phyloP scores from a whole-genome alignment of 2,329 filamentous ascomycete genomes.

The Dothistroma septosporum region DNA sequence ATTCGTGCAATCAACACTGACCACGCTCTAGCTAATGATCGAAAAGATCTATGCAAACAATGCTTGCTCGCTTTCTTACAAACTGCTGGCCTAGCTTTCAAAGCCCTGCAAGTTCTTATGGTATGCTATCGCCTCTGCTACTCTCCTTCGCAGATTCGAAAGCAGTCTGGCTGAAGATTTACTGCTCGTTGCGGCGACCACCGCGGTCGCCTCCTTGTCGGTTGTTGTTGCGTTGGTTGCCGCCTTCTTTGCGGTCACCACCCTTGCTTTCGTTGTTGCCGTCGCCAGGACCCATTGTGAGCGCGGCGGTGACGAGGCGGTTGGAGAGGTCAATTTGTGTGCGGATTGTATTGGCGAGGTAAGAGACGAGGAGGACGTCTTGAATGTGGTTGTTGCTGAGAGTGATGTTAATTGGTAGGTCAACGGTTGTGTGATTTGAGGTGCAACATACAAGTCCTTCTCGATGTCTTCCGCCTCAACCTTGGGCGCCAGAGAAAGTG shows the following conservation, averaged over 20 bases:
- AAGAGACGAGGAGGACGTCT: slow-evolving; percentile 96
- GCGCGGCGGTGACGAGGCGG: slow-evolving; percentile 67
- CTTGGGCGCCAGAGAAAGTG: slow-evolving; percentile 88
- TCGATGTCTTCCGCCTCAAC: slow-evolving; percentile 88
- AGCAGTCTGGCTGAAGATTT: slow-evolving; percentile 6
- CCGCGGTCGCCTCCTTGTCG: slow-evolving; percentile 29
- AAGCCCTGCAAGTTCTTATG: background rate
- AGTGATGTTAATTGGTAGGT: slow-evolving; percentile 24
- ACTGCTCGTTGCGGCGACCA: slow-evolving; percentile 32
- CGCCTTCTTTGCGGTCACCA: slow-evolving; percentile 24
- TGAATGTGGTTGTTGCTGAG: slow-evolving; percentile 94
- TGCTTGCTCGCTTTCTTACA: background rate
- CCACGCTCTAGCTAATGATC: background rate
- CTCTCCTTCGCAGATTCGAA: slow-evolving; percentile 1
- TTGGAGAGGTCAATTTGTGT: slow-evolving; percentile 98
- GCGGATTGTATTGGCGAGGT: slow-evolving; percentile 96
- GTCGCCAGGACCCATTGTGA: slow-evolving; percentile 44
- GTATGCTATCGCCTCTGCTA: background rate
- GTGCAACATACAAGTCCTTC: slow-evolving; percentile 70
- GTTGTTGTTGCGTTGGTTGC: slow-evolving; percentile 17
- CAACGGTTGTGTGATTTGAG: background rate
- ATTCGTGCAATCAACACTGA: slow-evolving; percentile 3
- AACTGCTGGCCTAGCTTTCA: background rate
- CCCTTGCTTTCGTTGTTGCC: slow-evolving; percentile 19
- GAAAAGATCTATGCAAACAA: background rate